Base-by-base conservation (phyloP, 129 eudicot species). In the Escallonia rubra region DNA sequence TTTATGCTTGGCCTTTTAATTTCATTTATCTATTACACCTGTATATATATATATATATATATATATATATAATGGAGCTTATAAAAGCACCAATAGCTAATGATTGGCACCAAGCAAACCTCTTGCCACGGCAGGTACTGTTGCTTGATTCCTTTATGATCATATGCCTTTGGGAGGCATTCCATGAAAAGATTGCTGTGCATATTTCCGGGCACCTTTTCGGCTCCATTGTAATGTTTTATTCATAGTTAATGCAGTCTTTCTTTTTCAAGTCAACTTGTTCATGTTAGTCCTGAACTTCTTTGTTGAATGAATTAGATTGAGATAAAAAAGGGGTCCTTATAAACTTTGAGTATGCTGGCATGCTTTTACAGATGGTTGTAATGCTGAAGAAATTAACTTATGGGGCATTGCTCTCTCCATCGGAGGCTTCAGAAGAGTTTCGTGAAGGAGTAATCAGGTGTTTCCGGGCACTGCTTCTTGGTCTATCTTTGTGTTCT, bases 361-460 rank as follows among this genome's bases (percentile, higher is more conserved):
- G 7, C n/a, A 13, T 65, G 34, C 23, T 57, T 66, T 42, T 57
- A 61, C 80, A 87, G 97, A 81, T 91, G 90, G 74, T 80, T 74
- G 81, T 83, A 48, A 14, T 88, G 48, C 74, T 89, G 84, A 93
- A 93, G 86, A 93, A 89, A 55, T 85, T 93, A 83, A 84, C 96
- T 10, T 63, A 64, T 59, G 96, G 90, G 42, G 98, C 95, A n/a
- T 59, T 89, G 81, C 90, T 93, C 43, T 83, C 98, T 67, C 92
- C 91, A 50, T 69, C 79, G 7, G 95, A 86, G 74, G 96, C 98
- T 61, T 72, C 95, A 52, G 98, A 93, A 81, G 98, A 93, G 78
- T 89, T 93, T 76, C 95, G 98, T 63, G 95, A 78, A 76, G 96
- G 96, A 54, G 85, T 89, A 62, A 78, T 93, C 71, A 89, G 87